A percentile compares a stretch with the other conserved stretches of the same genome.
phyloP scores from a whole-genome alignment of 148 eudicot species.

The Vaccinium macrocarpon region DNA sequence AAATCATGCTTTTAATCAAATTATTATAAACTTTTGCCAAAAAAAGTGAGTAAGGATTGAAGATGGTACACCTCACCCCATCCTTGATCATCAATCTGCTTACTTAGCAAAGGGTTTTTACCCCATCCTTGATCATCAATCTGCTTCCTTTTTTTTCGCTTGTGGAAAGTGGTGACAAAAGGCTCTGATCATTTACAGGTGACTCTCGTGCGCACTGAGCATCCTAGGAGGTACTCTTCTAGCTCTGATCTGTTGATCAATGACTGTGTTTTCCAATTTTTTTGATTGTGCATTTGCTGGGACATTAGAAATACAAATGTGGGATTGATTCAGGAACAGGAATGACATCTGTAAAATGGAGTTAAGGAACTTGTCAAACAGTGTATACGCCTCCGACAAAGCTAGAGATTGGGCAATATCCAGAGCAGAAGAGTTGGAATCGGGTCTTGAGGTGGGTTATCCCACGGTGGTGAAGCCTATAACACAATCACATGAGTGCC shows the following conservation, averaged over 20 bases:
- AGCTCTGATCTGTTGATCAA: background rate
- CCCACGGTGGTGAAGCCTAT: conserved; percentile 61
- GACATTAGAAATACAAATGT: background rate
- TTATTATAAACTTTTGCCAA: too few relatives aligned
- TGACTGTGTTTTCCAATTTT: background rate
- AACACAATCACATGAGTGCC: conserved; percentile 75
- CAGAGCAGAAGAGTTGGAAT: conserved; percentile 56
- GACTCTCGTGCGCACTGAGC: conserved; percentile 23
- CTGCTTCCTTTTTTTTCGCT: background rate
- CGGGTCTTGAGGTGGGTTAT: conserved; percentile 32
- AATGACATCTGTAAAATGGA: conserved; percentile 42
- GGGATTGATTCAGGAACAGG: background rate
- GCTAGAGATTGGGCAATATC: conserved; percentile 41
- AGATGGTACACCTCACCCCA: too few relatives aligned
- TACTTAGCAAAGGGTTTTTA: background rate
- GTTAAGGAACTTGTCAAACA: conserved; percentile 30
- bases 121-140: too few relatives aligned
- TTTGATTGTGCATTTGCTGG: background rate
- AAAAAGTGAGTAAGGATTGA: too few relatives aligned
- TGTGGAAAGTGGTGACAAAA: background rate
- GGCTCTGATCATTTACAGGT: conserved; percentile 16
- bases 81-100: background rate
- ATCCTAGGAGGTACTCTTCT: conserved; percentile 27
- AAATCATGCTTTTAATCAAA: too few relatives aligned
- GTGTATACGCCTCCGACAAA: conserved; percentile 60